Conservation (phyloP, 2,329 filamentous ascomycete genomes). For the Botrytis galanthina region DNA sequence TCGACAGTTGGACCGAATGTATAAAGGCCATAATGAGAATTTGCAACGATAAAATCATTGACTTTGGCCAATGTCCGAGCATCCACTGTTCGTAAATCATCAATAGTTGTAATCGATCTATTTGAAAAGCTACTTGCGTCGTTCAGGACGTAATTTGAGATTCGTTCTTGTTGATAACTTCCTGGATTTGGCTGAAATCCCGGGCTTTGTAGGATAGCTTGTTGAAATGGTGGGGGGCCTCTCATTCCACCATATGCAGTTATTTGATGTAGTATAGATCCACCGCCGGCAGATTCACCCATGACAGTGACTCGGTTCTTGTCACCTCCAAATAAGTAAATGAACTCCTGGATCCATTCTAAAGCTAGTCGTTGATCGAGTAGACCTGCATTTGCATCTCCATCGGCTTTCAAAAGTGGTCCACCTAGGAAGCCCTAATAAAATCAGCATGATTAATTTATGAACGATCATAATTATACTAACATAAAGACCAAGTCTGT, state of each 20-base stretch:
- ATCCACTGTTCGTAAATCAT: not conserved
- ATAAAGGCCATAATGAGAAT: not conserved
- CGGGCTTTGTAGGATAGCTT: conserved; percentile 38
- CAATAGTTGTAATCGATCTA: not conserved
- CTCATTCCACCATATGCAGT: conserved; percentile 48
- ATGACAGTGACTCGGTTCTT: conserved; percentile 48
- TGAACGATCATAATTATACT: conserved; percentile 10
- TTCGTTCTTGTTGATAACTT: not conserved
- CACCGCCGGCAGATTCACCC: conserved; percentile 51
- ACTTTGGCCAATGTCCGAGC: not conserved
- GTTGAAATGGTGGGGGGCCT: conserved; percentile 43
- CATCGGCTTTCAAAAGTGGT: conserved; percentile 45
- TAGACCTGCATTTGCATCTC: conserved; percentile 40
- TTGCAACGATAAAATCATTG: not conserved
- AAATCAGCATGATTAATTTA: not conserved
- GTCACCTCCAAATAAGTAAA: conserved; percentile 61
- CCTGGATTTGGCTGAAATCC: conserved; percentile 24
- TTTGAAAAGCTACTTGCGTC: not conserved
- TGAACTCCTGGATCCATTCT: conserved; percentile 33
- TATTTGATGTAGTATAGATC: conserved; percentile 54
- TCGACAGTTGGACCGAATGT: conserved; percentile 44
- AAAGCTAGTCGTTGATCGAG: conserved; percentile 55
- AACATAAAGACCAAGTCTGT: conserved; percentile 36
- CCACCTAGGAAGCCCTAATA: conserved; percentile 39
- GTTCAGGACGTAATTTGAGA: not conserved